These are phyloP conservation scores for Globisporangium canariense DNA, from an alignment of 352 stramenopile genomes.

Conservation along the genomic window DNA sequence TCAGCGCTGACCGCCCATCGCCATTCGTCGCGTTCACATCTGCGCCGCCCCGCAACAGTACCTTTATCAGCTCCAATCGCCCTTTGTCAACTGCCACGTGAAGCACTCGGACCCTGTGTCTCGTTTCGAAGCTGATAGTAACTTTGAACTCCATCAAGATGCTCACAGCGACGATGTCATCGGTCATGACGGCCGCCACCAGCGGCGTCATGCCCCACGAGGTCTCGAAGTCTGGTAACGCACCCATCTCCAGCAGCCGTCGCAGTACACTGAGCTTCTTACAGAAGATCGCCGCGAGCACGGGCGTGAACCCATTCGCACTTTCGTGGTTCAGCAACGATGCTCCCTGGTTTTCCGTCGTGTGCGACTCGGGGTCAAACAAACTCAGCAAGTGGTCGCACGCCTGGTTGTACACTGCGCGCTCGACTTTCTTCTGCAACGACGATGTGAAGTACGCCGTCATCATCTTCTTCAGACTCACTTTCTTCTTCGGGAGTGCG, in stretches of 20 bases:
- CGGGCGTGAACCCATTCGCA: constrained; percentile 47
- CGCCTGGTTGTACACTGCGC: constrained; percentile 32
- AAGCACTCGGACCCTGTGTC: constrained; percentile 28
- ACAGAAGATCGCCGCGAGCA: constrained; percentile 44
- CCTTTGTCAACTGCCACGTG: constrained; percentile 55
- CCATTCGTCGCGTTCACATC: constrained; percentile 29
- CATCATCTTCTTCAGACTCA: constrained; percentile 30
- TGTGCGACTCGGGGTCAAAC: constrained; percentile 22
- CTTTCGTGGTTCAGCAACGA: constrained; percentile 51
- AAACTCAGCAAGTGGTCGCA: constrained; percentile 40
- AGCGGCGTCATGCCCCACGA: constrained; percentile 46
- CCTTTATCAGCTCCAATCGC: constrained; percentile 28
- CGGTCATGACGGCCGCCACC: constrained; percentile 37
- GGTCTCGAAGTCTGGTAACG: constrained; percentile 43
- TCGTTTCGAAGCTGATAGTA: constrained; percentile 35
- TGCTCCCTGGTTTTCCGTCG: background rate
- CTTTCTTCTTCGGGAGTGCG: constrained; percentile 32
- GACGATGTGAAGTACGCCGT: constrained; percentile 27
- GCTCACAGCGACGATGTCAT: constrained; percentile 40
- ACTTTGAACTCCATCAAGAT: constrained; percentile 51
- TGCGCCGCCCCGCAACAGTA: constrained; percentile 35
- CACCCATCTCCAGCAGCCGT: constrained; percentile 43
- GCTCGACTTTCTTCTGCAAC: constrained; percentile 43
- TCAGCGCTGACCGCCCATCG: constrained; percentile 32
- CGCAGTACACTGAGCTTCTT: constrained; percentile 32